Evolutionary conservation across 768 basidiomycete species (phyloP), one percentile per base, ranked within the genome.

Genomic region (Suillus subluteus): DNA sequence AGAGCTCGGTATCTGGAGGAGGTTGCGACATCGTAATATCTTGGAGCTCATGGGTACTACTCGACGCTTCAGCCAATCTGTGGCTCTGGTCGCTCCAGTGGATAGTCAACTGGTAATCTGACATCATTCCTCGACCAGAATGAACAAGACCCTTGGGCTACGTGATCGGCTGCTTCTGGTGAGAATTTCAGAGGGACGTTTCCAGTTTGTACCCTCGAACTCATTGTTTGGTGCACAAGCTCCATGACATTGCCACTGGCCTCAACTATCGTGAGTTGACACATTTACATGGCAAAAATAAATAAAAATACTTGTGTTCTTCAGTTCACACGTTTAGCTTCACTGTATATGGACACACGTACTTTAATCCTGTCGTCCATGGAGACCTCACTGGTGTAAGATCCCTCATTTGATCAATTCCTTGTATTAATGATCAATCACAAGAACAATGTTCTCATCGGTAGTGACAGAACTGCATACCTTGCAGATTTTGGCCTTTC

Each of bases 401-500:
- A 1, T 37, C 26, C 0, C 8, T 23, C 6, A 7, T 32, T 58
- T 26, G 1, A n/a, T 18, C 4, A 3, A 54, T 18, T 4, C 30
- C 8, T 5, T 13, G 5, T 5, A 18, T 30, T 54, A 54, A 54
- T 16, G 15, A 30, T 54, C n/a, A 44, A 21, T 40, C 21, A 46
- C 21, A 16, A 67, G 62, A 64, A 11, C 6, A 67, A 67, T 13
- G 30, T 64, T 15, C 76, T 83, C 23, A 78, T 84, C 55, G 78
- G 79, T 62, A 76, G 78, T 64, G 67, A 80, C 16, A 73, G 77
- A 32, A 76, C 73, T 23, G 81, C 78, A 4, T 75, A 75, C 15
- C 69, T 84, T n/a, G 79, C 78, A 65, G 83, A 83, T 64, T 83
- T 83, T 66, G 83, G 82, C 3, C 71, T 83, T 6, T 82, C 80